A percentile compares a stretch with the other conserved stretches of the same genome.
These are phyloP conservation scores for Lolium perenne DNA, from an alignment of 176 grass and related monocot species.

Conservation along the genomic window DNA sequence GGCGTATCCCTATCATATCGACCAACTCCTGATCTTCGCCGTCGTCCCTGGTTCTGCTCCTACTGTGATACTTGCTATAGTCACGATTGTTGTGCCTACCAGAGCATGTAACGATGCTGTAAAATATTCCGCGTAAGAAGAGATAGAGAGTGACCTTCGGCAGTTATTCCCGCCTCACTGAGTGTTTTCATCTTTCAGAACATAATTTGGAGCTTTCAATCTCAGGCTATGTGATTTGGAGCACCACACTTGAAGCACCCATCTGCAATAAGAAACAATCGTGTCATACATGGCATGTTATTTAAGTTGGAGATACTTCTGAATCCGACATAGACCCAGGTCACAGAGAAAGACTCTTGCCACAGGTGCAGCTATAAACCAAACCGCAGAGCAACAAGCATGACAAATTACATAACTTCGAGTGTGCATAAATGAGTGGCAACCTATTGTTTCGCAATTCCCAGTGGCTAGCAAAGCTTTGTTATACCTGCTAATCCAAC, in stretches of 20 bases:
- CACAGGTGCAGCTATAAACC: background rate
- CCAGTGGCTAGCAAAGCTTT: background rate
- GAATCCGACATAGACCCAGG: too few species aligned
- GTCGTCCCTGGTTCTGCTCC: conserved; percentile 46
- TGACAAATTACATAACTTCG: background rate
- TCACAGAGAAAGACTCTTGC: too few species aligned
- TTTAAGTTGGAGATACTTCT: too few species aligned
- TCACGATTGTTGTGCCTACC: conserved; percentile 35
- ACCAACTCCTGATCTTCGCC: conserved; percentile 32
- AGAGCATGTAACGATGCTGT: background rate
- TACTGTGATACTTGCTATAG: conserved; percentile 47
- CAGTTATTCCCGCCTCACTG: conserved; percentile 32
- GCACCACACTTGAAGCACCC: too few species aligned
- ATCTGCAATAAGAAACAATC: too few species aligned
- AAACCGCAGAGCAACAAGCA: background rate
- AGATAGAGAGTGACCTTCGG: conserved; percentile 48
- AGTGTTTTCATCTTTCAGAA: too few species aligned
- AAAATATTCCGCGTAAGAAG: background rate
- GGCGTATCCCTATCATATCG: conserved; percentile 39
- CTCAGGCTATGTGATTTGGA: too few species aligned
- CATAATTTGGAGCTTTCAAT: too few species aligned
- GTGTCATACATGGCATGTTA: too few species aligned
- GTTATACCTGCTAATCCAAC: background rate
- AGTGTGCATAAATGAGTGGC: background rate
- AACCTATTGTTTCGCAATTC: background rate